Evolutionary conservation across 768 basidiomycete species (phyloP).

Genomic region (Hebeloma cylindrosporum): DNA sequence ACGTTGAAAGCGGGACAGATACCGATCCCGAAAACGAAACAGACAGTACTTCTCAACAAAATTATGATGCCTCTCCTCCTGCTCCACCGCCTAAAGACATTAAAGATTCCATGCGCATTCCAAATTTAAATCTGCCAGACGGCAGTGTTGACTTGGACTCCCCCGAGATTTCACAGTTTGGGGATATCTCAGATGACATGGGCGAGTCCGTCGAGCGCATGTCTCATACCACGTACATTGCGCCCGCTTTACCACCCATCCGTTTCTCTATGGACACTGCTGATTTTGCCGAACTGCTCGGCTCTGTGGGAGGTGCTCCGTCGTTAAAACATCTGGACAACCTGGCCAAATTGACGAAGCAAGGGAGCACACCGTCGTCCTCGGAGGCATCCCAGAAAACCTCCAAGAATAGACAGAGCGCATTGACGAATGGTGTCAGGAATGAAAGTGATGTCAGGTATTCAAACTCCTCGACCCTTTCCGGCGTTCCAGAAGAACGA

Average conservation of each 20-base stretch:
- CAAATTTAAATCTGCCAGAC: constrained; percentile 9
- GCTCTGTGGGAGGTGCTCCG: constrained; percentile 52
- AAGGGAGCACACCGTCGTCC: constrained; percentile 24
- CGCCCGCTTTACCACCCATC: constrained; percentile 86
- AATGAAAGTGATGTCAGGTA: neutral
- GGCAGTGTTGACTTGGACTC: constrained; percentile 23
- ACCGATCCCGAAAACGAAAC: constrained; percentile 59
- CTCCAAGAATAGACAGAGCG: no score
- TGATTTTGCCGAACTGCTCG: constrained; percentile 78
- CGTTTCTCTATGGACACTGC: constrained; percentile 84
- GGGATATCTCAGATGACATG: constrained; percentile 44
- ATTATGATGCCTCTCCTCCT: constrained; percentile 34
- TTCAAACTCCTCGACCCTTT: neutral
- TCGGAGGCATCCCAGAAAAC: no score
- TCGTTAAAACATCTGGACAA: constrained; percentile 48
- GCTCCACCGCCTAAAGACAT: constrained; percentile 46
- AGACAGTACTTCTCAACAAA: constrained; percentile 20
- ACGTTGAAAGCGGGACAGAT: constrained; percentile 74
- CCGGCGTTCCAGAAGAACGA: constrained; percentile 7
- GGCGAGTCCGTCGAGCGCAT: constrained; percentile 65
- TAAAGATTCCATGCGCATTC: constrained; percentile 11
- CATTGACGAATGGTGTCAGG: no score
- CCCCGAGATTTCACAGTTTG: constrained; percentile 30
- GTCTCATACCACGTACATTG: constrained; percentile 76
- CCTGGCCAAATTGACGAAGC: constrained; percentile 44